These are phyloP conservation scores for Domatiomyces catenatus DNA, from an alignment of 2,329 filamentous ascomycete species.

Conservation along the genomic window DNA sequence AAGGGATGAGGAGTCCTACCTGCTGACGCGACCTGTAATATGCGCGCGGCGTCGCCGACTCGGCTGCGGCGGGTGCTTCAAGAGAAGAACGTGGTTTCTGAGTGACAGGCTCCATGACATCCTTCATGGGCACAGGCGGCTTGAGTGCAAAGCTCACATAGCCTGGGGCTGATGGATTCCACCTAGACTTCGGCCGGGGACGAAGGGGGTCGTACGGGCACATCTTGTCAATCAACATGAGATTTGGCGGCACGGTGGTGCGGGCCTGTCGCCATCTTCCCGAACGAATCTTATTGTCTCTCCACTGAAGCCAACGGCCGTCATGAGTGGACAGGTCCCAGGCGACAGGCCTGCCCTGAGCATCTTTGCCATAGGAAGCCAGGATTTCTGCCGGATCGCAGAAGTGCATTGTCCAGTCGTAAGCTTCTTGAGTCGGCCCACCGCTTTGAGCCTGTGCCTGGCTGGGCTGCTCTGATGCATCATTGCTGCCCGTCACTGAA, in stretches of 20 bases:
- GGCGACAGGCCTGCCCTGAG: constrained; percentile 7
- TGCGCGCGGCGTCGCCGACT: not conserved
- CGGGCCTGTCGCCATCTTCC: constrained; percentile 1
- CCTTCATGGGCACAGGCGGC: not conserved
- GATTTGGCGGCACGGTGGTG: not conserved
- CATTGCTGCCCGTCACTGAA: not conserved
- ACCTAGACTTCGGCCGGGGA: not conserved
- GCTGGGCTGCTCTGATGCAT: not conserved
- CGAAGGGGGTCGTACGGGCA: constrained; percentile 10
- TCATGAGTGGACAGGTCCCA: constrained; percentile 13
- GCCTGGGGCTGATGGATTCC: not conserved
- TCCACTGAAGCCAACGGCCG: constrained; percentile 14
- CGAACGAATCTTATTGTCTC: constrained; percentile 9
- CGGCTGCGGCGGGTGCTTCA: not conserved
- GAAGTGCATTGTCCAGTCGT: not conserved
- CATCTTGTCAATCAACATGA: constrained; percentile 7
- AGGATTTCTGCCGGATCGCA: constrained; percentile 4
- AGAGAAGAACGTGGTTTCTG: not conserved
- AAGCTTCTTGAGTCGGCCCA: not conserved
- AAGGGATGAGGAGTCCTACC: constrained; percentile 4
- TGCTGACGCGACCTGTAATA: not conserved
- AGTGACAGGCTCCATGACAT: not conserved
- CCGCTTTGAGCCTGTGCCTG: not conserved
- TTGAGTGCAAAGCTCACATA: not conserved
- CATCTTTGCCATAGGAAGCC: constrained; percentile 6